These are phyloP conservation scores for Mangifera indica DNA, from an alignment of 345 rosid genomes.

Conservation along the genomic window DNA sequence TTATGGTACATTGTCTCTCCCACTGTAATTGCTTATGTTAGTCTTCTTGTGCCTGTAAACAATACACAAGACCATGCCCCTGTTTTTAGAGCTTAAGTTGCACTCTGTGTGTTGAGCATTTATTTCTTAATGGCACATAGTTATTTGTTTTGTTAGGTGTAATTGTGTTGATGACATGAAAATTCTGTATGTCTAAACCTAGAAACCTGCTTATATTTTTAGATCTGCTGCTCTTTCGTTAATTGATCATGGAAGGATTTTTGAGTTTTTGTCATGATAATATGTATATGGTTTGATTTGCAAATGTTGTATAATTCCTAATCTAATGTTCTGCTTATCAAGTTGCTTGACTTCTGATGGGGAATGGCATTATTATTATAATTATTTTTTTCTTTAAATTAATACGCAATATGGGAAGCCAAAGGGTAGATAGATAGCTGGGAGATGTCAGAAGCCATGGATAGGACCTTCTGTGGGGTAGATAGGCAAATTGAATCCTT, in stretches of 20 bases:
- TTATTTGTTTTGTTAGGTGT: neutral
- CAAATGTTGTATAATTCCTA: neutral
- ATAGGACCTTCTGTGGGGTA: neutral
- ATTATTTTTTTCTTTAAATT: neutral
- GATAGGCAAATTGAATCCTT: neutral
- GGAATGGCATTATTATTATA: neutral
- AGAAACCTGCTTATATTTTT: neutral
- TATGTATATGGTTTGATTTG: neutral
- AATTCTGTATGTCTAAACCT: neutral
- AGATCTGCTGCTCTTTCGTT: neutral
- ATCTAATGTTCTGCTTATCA: neutral
- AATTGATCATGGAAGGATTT: neutral
- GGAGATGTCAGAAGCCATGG: neutral
- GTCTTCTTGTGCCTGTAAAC: slow-evolving; percentile 11
- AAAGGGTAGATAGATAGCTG: neutral
- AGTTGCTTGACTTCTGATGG: neutral
- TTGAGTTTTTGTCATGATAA: neutral
- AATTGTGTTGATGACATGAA: neutral
- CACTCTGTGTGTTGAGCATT: neutral
- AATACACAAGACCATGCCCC: neutral
- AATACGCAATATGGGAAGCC: neutral
- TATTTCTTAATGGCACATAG: neutral
- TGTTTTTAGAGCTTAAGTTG: neutral
- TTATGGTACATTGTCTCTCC: too few species aligned
- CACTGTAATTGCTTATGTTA: neutral